Evolutionary conservation across 192 early-diverging fungal genomes (phyloP), one percentile per base, ranked within the genome.

Genomic region (Coemansia sp.): DNA sequence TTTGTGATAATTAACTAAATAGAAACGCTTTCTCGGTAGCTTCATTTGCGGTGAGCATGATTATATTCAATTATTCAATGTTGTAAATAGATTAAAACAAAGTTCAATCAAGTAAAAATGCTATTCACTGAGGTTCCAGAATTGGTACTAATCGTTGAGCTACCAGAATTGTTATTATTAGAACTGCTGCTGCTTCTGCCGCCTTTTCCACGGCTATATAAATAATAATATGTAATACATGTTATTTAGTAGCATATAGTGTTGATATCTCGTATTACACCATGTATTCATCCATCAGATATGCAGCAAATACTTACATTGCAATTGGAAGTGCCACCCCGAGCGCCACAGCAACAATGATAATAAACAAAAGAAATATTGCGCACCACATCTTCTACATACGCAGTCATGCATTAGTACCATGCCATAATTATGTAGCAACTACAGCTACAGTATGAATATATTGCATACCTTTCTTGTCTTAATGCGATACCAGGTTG

Each of bases 381-480:
- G 61, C 41, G 54, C 71, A 71, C 77, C 77, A 80, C 48, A 57
- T 80, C 51, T 80, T 80, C 77, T 79, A 79, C 35, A 56, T n/a
- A 56, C 17, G 6, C 32, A 29, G 21, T 21, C 21, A 9, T 25
- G 17, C 43, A 17, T 45, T 45, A 45, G 43, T 45, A 45, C 3
- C 3, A 12, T 45, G n/a, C 1, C n/a, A 22, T 56, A 7, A 32
- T 15, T 45, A 27, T 56, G 15, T 25, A 27, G 11, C 23, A 12
- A 23, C 22, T 24, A 10, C 5, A 63, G 23, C 11, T 3, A 7
- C n/a, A 45, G 8, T 2, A 0, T 8, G 7, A 32, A 32, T 8
- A 32, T 32, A 6, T 1, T 27, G 55, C 68, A 1, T 70, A 71
- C 76, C 71, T 75, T 80, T 65, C 77, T 68, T 14, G 73, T 62